Evolutionary conservation across 345 rosid species (phyloP).

Genomic region (Brassica cretica): DNA sequence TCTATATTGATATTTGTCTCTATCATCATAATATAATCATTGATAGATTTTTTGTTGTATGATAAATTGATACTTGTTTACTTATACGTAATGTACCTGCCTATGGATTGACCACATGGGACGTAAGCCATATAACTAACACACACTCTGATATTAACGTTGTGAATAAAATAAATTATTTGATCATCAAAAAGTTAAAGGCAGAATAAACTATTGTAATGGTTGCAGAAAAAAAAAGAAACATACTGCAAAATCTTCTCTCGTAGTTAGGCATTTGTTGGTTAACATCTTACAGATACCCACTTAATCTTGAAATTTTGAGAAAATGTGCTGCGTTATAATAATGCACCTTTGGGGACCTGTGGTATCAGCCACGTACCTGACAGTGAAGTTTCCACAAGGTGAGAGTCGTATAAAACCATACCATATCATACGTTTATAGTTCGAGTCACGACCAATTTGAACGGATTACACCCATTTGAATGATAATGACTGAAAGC

Average conservation of each 20-base stretch:
- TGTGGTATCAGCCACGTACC: neutral
- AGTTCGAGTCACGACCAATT: neutral
- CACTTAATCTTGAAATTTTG: neutral
- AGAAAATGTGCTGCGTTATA: no score
- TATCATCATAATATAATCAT: neutral
- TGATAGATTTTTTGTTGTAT: neutral
- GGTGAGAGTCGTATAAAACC: neutral
- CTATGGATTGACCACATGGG: conserved; percentile 1
- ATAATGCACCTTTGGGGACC: neutral
- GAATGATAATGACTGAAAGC: neutral
- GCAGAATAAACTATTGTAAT: neutral
- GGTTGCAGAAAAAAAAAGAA: neutral
- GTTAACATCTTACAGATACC: neutral
- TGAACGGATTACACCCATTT: neutral
- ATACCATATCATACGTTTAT: conserved; percentile 1
- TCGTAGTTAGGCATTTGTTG: neutral
- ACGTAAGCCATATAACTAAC: neutral
- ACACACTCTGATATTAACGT: neutral
- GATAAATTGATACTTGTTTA: neutral
- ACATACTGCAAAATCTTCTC: neutral
- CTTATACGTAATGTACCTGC: neutral
- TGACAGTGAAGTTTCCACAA: conserved; percentile 6
- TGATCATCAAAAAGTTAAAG: neutral
- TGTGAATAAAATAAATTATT: neutral
- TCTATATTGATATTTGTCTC: neutral